These are phyloP conservation scores for Prunus padus DNA, from an alignment of 306 rosid species.

Conservation along the genomic window DNA sequence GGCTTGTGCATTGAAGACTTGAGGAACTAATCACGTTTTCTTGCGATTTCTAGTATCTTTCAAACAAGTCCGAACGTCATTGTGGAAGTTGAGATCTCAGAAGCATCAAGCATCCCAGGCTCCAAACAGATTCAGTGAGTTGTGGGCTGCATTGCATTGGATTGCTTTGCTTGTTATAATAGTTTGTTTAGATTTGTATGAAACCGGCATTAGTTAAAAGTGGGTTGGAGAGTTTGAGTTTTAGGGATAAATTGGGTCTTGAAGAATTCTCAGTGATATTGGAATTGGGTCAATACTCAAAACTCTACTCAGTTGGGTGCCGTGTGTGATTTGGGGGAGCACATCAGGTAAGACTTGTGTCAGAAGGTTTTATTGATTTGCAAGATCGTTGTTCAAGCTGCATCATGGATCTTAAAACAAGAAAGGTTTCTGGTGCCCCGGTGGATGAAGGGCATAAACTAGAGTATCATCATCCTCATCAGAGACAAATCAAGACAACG, in stretches of 20 bases:
- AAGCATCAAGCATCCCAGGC: not conserved
- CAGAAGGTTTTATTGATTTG: conserved; percentile 16
- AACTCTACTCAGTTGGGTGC: no score
- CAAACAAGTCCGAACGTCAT: not conserved
- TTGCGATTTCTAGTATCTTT: not conserved
- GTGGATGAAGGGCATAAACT: conserved; percentile 11
- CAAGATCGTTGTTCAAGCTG: conserved; percentile 9
- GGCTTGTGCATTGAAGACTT: conserved; percentile 11
- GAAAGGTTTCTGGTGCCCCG: not conserved
- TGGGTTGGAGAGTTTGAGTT: not conserved
- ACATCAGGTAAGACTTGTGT: conserved; percentile 3
- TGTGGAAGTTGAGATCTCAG: not conserved
- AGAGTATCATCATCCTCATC: conserved; percentile 11
- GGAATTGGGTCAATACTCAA: not conserved
- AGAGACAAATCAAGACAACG: conserved; percentile 16
- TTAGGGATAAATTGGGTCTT: not conserved
- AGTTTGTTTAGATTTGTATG: not conserved
- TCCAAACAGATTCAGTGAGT: not conserved
- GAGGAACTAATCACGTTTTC: not conserved
- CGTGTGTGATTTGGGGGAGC: conserved; percentile 1
- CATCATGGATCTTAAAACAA: conserved; percentile 11
- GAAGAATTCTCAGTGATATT: not conserved
- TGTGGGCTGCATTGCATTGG: not conserved
- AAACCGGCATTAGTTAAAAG: not conserved
- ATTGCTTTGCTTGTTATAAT: not conserved